phyloP scores from a whole-genome alignment of 768 basidiomycete genomes.

The Mrakia hoshinonis region DNA sequence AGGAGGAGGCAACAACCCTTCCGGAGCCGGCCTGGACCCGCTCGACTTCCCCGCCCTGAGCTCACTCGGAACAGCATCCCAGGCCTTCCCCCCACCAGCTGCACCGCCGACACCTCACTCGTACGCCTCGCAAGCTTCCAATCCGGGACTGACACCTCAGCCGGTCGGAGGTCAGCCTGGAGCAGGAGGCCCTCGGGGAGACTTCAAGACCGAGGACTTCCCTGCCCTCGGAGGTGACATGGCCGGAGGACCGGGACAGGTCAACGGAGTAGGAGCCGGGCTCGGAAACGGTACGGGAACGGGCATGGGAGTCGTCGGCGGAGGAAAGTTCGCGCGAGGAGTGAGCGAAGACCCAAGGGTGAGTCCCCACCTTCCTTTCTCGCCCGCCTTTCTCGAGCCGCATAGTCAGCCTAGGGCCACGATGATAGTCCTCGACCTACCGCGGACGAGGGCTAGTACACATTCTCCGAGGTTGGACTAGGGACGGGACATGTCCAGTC shows the following conservation, averaged over 20 bases:
- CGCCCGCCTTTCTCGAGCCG: not conserved
- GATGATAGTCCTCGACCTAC: too few species aligned
- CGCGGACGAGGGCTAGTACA: not conserved
- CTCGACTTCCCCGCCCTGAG: slow-evolving; percentile 23
- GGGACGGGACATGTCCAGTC: not conserved
- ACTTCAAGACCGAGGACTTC: slow-evolving; percentile 29
- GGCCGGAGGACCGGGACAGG: not conserved
- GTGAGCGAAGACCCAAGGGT: slow-evolving; percentile 26
- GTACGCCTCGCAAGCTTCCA: slow-evolving; percentile 22
- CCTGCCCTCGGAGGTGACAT: slow-evolving; percentile 26
- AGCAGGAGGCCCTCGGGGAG: slow-evolving; percentile 10
- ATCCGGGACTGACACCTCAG: slow-evolving; percentile 8
- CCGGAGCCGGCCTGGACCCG: slow-evolving; percentile 7
- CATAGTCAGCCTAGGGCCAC: too few species aligned
- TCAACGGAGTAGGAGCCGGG: slow-evolving; percentile 22
- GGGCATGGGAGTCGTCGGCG: slow-evolving; percentile 26
- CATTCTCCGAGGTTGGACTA: not conserved
- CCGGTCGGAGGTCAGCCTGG: slow-evolving; percentile 8
- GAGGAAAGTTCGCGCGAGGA: slow-evolving; percentile 25
- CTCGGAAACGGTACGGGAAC: slow-evolving; percentile 24
- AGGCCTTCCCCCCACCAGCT: slow-evolving; percentile 10
- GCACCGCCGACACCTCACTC: slow-evolving; percentile 25
- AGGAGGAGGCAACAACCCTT: slow-evolving; percentile 4
- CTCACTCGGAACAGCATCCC: slow-evolving; percentile 12
- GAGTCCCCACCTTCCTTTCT: not conserved